Percentiles rank a stretch among this genome's conserved stretches.
Evolutionary conservation across 2,329 filamentous ascomycete genomes (phyloP).

Genomic region (Trichoderma hamatum): DNA sequence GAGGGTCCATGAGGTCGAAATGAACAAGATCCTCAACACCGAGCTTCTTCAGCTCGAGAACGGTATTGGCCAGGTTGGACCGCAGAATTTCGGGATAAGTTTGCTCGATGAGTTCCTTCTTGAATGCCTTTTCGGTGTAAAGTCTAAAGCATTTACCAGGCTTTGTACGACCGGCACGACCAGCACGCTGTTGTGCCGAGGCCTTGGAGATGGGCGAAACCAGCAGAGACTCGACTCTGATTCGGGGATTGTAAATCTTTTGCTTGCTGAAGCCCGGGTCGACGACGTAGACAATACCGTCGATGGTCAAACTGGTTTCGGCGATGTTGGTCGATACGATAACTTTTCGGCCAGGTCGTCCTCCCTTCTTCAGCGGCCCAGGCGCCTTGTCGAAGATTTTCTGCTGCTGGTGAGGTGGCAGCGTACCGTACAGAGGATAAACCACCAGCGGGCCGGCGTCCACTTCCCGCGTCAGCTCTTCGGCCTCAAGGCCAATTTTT

Average conservation of each 20-base stretch:
- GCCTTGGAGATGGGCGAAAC: constrained; percentile 98
- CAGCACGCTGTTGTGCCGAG: constrained; percentile 93
- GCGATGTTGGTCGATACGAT: constrained; percentile 98
- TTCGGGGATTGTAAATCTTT: constrained; percentile 97
- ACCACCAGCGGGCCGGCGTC: constrained; percentile 87
- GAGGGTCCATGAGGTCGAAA: constrained; percentile 98
- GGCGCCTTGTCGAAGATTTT: constrained; percentile 93
- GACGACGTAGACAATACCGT: constrained; percentile 99
- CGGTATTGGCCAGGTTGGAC: constrained; percentile 92
- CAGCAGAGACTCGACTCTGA: constrained; percentile 94
- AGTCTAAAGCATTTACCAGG: constrained; percentile 98
- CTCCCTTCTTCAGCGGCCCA: constrained; percentile 69
- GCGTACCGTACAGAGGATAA: constrained; percentile 90
- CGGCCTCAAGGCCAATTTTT: constrained; percentile 86
- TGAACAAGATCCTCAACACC: constrained; percentile 95
- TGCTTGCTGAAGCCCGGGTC: constrained; percentile 99
- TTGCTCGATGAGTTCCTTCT: constrained; percentile 96
- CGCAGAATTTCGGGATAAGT: constrained; percentile 95
- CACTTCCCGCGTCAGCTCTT: constrained; percentile 89
- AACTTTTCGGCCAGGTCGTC: constrained; percentile 86
- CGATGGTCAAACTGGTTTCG: constrained; percentile 95
- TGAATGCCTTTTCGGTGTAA: constrained; percentile 94
- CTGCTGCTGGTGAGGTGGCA: constrained; percentile 92
- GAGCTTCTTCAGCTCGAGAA: constrained; percentile 95
- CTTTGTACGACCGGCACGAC: constrained; percentile 97